phyloP scores from a whole-genome alignment of 192 early-diverging fungal species.

The Coemansia javaensis region DNA sequence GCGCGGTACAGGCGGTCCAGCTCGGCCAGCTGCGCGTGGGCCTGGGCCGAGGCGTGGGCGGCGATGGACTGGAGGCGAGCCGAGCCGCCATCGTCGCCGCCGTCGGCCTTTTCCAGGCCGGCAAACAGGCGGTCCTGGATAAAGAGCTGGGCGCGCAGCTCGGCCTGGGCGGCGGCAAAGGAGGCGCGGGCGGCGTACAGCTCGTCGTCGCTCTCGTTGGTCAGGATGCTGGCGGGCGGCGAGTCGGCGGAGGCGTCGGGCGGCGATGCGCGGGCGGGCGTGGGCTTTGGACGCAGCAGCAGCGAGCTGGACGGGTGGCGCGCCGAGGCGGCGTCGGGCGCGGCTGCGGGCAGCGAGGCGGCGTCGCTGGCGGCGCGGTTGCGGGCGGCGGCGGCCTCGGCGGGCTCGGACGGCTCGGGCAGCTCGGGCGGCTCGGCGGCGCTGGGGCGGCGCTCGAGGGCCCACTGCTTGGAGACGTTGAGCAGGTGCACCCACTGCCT shows the following conservation, averaged over 20 bases:
- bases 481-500: constrained; percentile 79
- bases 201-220: constrained; percentile 45
- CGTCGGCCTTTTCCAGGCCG: constrained; percentile 31
- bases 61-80: constrained; percentile 12
- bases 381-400: background rate
- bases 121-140: constrained; percentile 57
- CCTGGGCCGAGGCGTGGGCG: constrained; percentile 24
- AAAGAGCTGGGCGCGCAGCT: constrained; percentile 56
- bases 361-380: background rate
- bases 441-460: constrained; percentile 33
- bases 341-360: too few relatives aligned
- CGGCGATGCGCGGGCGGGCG: too few relatives aligned
- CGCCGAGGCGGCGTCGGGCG: too few relatives aligned
- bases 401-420: too few relatives aligned
- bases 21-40: constrained; percentile 10
- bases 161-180: constrained; percentile 48
- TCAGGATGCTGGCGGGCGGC: constrained; percentile 28
- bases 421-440: background rate
- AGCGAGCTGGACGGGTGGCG: too few relatives aligned
- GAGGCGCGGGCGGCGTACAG: constrained; percentile 46
- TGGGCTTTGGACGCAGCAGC: too few relatives aligned
- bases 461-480: constrained; percentile 73
- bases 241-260: too few relatives aligned
- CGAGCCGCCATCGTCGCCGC: constrained; percentile 12
- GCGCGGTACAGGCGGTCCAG: constrained; percentile 31